These are phyloP conservation scores for Vaccinium vitisidaea DNA, from an alignment of 148 eudicot genomes.

Conservation along the genomic window DNA sequence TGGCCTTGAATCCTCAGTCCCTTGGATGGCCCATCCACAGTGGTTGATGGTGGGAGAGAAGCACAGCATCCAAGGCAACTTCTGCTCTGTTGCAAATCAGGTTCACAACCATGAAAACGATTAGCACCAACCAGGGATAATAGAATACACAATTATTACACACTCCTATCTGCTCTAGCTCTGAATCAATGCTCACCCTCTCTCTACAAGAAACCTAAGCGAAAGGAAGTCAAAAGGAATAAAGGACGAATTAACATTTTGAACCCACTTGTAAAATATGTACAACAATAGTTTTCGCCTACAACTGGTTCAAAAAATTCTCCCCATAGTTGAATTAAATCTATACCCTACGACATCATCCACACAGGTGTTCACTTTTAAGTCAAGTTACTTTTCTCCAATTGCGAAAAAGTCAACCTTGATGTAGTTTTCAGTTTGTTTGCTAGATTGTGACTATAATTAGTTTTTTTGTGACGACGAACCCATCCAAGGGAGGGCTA, in stretches of 20 bases:
- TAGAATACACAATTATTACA: not conserved
- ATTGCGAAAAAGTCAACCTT: not conserved
- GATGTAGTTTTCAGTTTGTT: not conserved
- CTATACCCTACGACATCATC: not conserved
- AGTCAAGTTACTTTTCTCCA: not conserved
- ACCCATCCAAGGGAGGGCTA: not conserved
- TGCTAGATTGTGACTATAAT: not conserved
- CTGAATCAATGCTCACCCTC: not conserved
- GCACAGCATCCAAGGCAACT: slow-evolving; percentile 88
- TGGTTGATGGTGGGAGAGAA: slow-evolving; percentile 48
- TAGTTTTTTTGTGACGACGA: not conserved
- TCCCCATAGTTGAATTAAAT: not conserved
- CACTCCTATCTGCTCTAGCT: not conserved
- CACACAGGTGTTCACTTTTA: not conserved
- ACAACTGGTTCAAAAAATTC: not conserved
- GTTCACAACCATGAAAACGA: slow-evolving; percentile 21
- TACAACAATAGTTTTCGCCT: not conserved
- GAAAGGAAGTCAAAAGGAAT: not conserved
- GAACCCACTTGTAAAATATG: not conserved
- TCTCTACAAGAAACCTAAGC: not conserved
- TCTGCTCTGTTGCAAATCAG: slow-evolving; percentile 88
- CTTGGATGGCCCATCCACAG: slow-evolving; percentile 71
- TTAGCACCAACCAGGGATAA: slow-evolving; percentile 4
- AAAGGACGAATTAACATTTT: not conserved
- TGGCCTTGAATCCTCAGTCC: slow-evolving; percentile 62